Percentiles rank a stretch among this genome's conserved stretches.
Conservation (phyloP, 2,329 filamentous ascomycete species). For the Elsinoe necatrix region DNA sequence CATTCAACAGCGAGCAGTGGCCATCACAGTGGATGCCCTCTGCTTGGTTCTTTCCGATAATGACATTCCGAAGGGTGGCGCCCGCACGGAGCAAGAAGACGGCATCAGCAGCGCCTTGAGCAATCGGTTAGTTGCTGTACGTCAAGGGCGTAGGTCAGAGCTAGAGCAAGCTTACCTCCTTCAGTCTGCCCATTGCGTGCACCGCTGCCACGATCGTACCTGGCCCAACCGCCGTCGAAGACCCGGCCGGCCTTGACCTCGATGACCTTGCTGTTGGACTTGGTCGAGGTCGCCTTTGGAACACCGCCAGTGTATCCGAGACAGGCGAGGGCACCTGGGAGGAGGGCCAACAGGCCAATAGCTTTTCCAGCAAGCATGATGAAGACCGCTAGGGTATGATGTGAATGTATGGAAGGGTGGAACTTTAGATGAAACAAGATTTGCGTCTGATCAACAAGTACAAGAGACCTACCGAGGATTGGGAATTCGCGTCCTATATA, state of each 20-base stretch:
- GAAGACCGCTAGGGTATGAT: neutral
- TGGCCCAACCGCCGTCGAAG: slow-evolving; percentile 32
- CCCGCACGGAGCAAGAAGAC: slow-evolving; percentile 48
- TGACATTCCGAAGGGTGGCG: slow-evolving; percentile 45
- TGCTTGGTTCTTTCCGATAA: slow-evolving; percentile 44
- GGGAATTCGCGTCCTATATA: neutral
- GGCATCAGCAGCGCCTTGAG: slow-evolving; percentile 28
- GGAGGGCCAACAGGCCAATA: slow-evolving; percentile 22
- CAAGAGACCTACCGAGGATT: neutral
- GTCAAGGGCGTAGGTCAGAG: neutral
- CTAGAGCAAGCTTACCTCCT: slow-evolving; percentile 31
- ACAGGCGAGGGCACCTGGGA: slow-evolving; percentile 20
- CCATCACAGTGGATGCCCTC: slow-evolving; percentile 47
- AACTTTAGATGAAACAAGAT: neutral
- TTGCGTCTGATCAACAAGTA: slow-evolving; percentile 4
- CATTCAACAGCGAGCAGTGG: slow-evolving; percentile 39
- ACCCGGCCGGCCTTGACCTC: slow-evolving; percentile 21
- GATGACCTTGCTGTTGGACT: slow-evolving; percentile 27
- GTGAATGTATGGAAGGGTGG: neutral
- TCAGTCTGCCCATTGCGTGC: slow-evolving; percentile 39
- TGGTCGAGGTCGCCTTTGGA: slow-evolving; percentile 17
- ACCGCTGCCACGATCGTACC: slow-evolving; percentile 32
- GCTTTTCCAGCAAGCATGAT: slow-evolving; percentile 13
- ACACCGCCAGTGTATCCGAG: slow-evolving; percentile 19
- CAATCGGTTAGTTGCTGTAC: neutral